Conservation (phyloP, 306 rosid genomes). For the Acacia acuminata region DNA sequence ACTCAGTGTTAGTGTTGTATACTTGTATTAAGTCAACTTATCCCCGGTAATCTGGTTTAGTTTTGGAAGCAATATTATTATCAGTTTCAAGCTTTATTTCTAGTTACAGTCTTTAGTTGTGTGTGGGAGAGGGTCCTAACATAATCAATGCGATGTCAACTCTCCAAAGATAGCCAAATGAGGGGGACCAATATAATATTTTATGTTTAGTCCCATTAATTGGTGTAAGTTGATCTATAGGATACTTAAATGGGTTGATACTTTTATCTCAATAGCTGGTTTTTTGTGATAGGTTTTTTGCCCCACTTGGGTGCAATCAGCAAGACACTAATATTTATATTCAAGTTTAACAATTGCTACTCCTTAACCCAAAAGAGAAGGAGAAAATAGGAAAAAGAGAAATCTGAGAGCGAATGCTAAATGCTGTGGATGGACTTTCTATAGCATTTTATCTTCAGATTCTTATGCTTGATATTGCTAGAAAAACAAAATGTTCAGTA, state of each 20-base stretch:
- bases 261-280: not conserved
- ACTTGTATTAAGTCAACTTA: too few species aligned
- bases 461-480: slow-evolving; percentile 20
- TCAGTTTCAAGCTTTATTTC: too few species aligned
- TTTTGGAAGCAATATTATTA: too few species aligned
- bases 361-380: not conserved
- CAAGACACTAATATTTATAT: not conserved
- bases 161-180: not conserved
- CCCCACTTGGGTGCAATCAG: not conserved
- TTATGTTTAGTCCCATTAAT: not conserved
- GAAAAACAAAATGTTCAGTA: slow-evolving; percentile 18
- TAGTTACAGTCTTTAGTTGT: too few species aligned
- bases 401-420: not conserved
- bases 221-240: not conserved
- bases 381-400: not conserved
- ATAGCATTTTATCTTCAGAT: slow-evolving; percentile 4
- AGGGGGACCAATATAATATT: not conserved
- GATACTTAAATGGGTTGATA: not conserved
- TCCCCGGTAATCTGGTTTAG: too few species aligned
- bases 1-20: too few species aligned
- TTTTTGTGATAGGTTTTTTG: not conserved
- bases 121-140: too few species aligned
- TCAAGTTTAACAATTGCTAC: not conserved
- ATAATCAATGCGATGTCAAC: not conserved
- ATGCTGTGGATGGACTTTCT: not conserved